Base-by-base conservation (phyloP, 148 eudicot genomes). In the Heliosperma pusillum region DNA sequence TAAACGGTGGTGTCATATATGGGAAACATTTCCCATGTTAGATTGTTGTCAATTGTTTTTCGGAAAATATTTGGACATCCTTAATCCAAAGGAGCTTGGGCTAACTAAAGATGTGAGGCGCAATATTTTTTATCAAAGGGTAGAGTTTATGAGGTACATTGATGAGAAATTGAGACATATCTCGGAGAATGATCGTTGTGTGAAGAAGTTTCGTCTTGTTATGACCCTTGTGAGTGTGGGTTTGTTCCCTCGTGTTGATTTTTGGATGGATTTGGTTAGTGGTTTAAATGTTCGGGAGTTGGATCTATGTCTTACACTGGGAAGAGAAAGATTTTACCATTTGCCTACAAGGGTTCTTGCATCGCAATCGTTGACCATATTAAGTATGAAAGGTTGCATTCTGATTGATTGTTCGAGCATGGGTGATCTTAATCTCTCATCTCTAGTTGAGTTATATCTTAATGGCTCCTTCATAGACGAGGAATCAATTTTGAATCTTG, bases 11-110 rank as follows among this genome's bases (percentile, higher is more conserved):
- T 26, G 40, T 20, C 72, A 70, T 70, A 52, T 70, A 20, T 77
- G 74, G 74, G 50, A 77, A 50, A 77, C 79, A 4, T 77, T 69
- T 50, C 79, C 79, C 12, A 61, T 77, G 52, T 7, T 77, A 21
- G 79, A 77, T 47, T 77, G 74, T 7, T 27, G 63, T 77, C 74
- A 77, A 47, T 77, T 36, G 44, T 60, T 11, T 60, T 77, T 77
- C 8, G 79, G 79, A 0, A 76, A 66, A 44, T 22, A 68, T 24
- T 69, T 76, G 73, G 73, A 76, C 58, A 40, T 76, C 42, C n/a
- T 76, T 57, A 76, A 76, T 26, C 79, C 79, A 22, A 76, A 76
- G 45, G 79, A 76, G 67, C 57, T 76, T 24, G 71, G 78, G 71
- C 8, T 76, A 24, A 69, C 79, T 44, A 70, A 77, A 61, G 74